Evolutionary conservation across 345 rosid genomes (phyloP).

Genomic region (Populus davidiana): DNA sequence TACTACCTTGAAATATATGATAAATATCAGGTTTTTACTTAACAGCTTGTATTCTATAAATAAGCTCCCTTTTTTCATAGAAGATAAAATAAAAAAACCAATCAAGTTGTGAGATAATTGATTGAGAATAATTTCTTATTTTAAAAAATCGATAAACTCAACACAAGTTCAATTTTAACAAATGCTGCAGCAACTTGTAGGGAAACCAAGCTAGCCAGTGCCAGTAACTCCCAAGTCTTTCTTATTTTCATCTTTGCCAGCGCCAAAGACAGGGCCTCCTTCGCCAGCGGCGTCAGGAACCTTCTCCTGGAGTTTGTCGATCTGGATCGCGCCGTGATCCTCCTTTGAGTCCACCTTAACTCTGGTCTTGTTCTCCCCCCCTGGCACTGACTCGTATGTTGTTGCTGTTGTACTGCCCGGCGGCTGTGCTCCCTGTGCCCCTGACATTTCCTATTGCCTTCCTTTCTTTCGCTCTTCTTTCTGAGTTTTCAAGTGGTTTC

Average conservation of each 20-base stretch:
- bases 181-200: neutral
- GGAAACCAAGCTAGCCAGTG: constrained; percentile 23
- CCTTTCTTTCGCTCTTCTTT: neutral
- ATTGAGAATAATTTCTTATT: too few relatives aligned
- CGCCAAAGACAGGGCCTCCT: constrained; percentile 51
- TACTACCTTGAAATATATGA: too few relatives aligned
- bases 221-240: constrained; percentile 50
- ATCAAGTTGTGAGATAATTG: too few relatives aligned
- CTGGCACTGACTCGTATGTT: constrained; percentile 39
- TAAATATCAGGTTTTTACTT: too few relatives aligned
- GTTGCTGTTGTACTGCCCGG: constrained; percentile 50
- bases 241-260: constrained; percentile 35
- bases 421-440: constrained; percentile 60
- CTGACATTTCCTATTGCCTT: constrained; percentile 36
- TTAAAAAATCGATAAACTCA: too few relatives aligned
- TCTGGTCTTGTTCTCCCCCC: constrained; percentile 52
- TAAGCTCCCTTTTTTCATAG: too few relatives aligned
- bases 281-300: constrained; percentile 42
- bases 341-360: constrained; percentile 33
- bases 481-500: neutral
- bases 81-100: too few relatives aligned
- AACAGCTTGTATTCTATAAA: too few relatives aligned
- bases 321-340: constrained; percentile 39
- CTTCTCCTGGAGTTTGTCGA: constrained; percentile 42
- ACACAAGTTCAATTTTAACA: neutral